Evolutionary conservation across 129 eudicot species (phyloP).

Genomic region (Deinandra increscens): DNA sequence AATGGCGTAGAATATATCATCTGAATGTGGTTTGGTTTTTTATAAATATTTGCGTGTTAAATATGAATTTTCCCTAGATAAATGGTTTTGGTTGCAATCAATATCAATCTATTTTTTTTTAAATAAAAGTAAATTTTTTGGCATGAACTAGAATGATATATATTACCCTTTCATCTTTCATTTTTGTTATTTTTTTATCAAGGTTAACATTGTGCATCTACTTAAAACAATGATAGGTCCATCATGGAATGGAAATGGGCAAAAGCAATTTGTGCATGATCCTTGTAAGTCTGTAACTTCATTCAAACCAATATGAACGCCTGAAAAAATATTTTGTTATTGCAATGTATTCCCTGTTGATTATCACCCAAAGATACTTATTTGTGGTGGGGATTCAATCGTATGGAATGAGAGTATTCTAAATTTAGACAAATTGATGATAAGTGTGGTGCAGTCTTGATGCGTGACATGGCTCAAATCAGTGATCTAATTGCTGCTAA

Average conservation of each 20-base stretch:
- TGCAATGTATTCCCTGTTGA: no score
- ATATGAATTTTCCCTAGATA: no score
- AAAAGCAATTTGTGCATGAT: constrained; percentile 89
- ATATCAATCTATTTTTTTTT: no score
- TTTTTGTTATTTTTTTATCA: background rate
- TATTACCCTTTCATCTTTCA: background rate
- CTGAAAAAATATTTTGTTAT: no score
- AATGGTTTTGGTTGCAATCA: no score
- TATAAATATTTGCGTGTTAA: no score
- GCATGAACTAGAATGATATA: constrained; percentile 1
- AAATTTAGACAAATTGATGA: constrained; percentile 88
- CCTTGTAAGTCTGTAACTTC: constrained; percentile 64
- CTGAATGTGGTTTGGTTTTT: no score
- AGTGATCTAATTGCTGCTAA: constrained; percentile 95
- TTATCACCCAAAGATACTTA: constrained; percentile 89
- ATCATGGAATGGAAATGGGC: constrained; percentile 98
- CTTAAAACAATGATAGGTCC: constrained; percentile 32
- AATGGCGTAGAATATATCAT: no score
- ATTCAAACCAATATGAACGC: background rate
- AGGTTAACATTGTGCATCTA: background rate
- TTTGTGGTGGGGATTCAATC: constrained; percentile 92
- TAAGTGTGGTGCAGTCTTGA: constrained; percentile 78
- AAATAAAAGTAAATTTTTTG: constrained; percentile 64
- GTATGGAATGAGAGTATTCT: constrained; percentile 84
- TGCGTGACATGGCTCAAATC: constrained; percentile 97